Base-by-base conservation (phyloP, 768 basidiomycete species). In the Xerocomellus dryophilus region DNA sequence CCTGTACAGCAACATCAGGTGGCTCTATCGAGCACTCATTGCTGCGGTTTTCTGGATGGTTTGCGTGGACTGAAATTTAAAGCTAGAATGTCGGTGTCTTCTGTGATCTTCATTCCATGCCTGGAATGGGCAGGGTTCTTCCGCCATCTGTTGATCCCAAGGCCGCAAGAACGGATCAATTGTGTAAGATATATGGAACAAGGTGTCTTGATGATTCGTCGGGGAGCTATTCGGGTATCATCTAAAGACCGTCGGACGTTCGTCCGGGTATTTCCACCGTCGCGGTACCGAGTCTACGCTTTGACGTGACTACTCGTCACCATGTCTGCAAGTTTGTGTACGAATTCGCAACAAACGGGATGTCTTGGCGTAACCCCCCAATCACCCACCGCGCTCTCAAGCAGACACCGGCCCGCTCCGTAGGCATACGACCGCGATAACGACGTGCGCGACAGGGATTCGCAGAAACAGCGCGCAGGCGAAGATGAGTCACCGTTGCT, bases 1-100 rank as follows among this genome's bases (percentile, higher is more conserved):
- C 8, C 6, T 2, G 58, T 63, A 63, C 55, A 64, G 63, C 61
- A 55, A 9, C n/a, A n/a, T 15, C 29, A 21, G 47, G 15, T 40
- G 41, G 40, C 51, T 43, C 21, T 7, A 31, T 23, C 17, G 21
- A 34, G 14, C 14, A 32, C 48, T 10, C 31, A 10, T 18, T 27
- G 47, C 56, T 32, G 42, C 39, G 41, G 14, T 58, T 11, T 39
- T 21, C 41, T 23, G 4, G 29, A 43, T 23, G 0, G 12, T 29
- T 20, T n/a, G 32, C 6, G 18, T 32, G 25, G 34, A 35, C 14
- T 20, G 35, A 43, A 15, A n/a, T 12, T 3, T 15, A 47, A 23
- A 17, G n/a, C 11, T 15, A 34, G 9, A 17, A 7, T 4, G 14
- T 6, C 15, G 14, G 32, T 11, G 29, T 32, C 29, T n/a, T 39